Percentiles rank a stretch among this genome's conserved stretches.
These are phyloP conservation scores for Flaveria floridana DNA, from an alignment of 140 eudicot genomes.

Conservation along the genomic window DNA sequence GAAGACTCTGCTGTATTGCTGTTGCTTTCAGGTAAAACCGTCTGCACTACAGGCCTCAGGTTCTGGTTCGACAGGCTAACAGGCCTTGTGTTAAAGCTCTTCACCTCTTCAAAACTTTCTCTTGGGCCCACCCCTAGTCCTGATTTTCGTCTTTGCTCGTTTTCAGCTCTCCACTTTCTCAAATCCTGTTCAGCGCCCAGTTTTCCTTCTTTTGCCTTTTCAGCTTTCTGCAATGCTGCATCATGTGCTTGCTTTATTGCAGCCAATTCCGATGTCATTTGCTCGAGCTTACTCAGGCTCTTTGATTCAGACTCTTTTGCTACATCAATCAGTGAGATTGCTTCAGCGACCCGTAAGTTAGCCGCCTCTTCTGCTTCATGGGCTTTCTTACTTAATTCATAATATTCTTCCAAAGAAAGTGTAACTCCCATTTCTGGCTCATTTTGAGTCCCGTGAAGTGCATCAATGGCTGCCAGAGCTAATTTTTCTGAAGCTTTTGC, in stretches of 20 bases:
- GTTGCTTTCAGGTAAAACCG: constrained; percentile 34
- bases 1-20: constrained; percentile 50
- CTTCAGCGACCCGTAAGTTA: constrained; percentile 58
- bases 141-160: constrained; percentile 63
- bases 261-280: constrained; percentile 49
- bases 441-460: constrained; percentile 62
- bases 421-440: constrained; percentile 53
- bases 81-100: constrained; percentile 33
- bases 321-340: constrained; percentile 60
- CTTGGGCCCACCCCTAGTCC: constrained; percentile 43
- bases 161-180: constrained; percentile 73
- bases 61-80: constrained; percentile 33
- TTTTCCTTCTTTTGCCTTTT: constrained; percentile 76
- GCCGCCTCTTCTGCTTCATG: constrained; percentile 85
- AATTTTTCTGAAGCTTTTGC: constrained; percentile 82
- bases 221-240: constrained; percentile 60
- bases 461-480: constrained; percentile 77
- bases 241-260: constrained; percentile 48
- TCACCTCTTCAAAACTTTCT: constrained; percentile 44
- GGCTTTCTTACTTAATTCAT: constrained; percentile 75
- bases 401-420: constrained; percentile 77
- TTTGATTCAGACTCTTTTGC: constrained; percentile 69
- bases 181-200: constrained; percentile 64
- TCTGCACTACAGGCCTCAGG: constrained; percentile 32
- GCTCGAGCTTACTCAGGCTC: constrained; percentile 62